Evolutionary conservation across 768 basidiomycete genomes (phyloP).

Genomic region (Trametes punicea): DNA sequence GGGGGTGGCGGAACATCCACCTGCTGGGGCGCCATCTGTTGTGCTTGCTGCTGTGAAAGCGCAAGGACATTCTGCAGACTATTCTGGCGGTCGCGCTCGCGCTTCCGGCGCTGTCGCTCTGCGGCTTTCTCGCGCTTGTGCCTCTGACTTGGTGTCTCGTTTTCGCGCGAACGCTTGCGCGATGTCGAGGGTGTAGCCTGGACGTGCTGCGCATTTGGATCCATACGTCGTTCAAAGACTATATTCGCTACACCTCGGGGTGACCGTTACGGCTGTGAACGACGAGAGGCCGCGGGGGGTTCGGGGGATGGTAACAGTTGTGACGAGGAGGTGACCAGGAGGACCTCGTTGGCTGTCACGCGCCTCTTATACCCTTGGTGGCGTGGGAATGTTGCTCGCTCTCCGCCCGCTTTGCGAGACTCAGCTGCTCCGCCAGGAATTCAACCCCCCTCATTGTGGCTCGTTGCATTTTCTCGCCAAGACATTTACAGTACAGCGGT

Average conservation of each 20-base stretch:
- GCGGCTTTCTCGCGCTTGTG: slow-evolving; percentile 85
- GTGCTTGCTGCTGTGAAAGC: slow-evolving; percentile 27
- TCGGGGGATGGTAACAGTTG: slow-evolving; percentile 31
- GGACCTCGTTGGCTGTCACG: slow-evolving; percentile 25
- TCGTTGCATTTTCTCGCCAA: neutral
- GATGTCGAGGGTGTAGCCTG: slow-evolving; percentile 28
- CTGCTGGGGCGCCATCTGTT: slow-evolving; percentile 21
- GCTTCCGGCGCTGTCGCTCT: slow-evolving; percentile 79
- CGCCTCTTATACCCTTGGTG: slow-evolving; percentile 27
- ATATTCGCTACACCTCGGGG: slow-evolving; percentile 15
- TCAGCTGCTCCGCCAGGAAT: slow-evolving; percentile 5
- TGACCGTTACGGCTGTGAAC: slow-evolving; percentile 19
- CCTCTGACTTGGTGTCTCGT: slow-evolving; percentile 70
- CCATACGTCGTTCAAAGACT: slow-evolving; percentile 22
- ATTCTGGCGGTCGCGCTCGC: slow-evolving; percentile 61
- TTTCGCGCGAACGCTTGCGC: slow-evolving; percentile 61
- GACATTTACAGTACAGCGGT: neutral
- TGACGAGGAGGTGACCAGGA: slow-evolving; percentile 32
- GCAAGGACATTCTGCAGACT: slow-evolving; percentile 27
- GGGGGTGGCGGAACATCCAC: slow-evolving; percentile 18
- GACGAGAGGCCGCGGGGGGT: slow-evolving; percentile 12
- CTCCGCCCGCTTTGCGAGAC: neutral
- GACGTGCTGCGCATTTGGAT: slow-evolving; percentile 21
- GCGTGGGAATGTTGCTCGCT: slow-evolving; percentile 25
- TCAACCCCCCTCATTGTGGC: neutral